These are phyloP conservation scores for Agarophyton chilense DNA, from an alignment of 23 red algal genomes.

Conservation along the genomic window DNA sequence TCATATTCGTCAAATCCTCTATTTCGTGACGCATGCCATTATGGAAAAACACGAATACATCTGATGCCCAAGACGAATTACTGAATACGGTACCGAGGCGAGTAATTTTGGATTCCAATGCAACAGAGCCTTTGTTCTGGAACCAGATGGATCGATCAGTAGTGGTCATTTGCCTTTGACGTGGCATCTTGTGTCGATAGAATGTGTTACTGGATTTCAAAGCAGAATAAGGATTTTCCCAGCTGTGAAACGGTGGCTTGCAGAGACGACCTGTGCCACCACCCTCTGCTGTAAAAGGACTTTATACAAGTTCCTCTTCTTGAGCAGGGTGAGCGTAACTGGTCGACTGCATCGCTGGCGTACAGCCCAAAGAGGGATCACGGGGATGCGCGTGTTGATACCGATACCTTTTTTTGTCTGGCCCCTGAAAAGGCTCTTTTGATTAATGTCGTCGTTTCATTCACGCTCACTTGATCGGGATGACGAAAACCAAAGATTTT, in stretches of 20 bases:
- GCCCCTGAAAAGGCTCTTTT: not conserved
- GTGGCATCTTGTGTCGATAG: not conserved
- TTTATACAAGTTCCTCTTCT: no score
- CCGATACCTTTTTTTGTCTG: no score
- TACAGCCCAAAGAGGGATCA: not conserved
- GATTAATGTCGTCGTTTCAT: no score
- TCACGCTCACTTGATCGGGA: no score
- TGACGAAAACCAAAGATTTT: no score
- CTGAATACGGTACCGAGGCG: conserved; percentile 2
- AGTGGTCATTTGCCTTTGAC: not conserved
- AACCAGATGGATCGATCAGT: conserved; percentile 17
- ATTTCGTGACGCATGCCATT: conserved; percentile 39
- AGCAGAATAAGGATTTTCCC: not conserved
- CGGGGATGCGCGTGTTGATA: not conserved
- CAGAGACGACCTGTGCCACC: not conserved
- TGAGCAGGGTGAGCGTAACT: not conserved
- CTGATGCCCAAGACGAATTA: conserved; percentile 20
- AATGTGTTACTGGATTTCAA: not conserved
- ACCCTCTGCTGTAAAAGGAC: not conserved
- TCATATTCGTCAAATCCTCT: conserved; percentile 31
- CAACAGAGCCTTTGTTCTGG: not conserved
- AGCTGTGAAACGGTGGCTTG: not conserved
- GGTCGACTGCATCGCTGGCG: not conserved
- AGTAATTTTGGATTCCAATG: not conserved
- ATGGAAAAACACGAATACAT: conserved; percentile 43